Evolutionary conservation across 2,329 filamentous ascomycete genomes (phyloP).

Genomic region (Decorospora gaudefroyi): DNA sequence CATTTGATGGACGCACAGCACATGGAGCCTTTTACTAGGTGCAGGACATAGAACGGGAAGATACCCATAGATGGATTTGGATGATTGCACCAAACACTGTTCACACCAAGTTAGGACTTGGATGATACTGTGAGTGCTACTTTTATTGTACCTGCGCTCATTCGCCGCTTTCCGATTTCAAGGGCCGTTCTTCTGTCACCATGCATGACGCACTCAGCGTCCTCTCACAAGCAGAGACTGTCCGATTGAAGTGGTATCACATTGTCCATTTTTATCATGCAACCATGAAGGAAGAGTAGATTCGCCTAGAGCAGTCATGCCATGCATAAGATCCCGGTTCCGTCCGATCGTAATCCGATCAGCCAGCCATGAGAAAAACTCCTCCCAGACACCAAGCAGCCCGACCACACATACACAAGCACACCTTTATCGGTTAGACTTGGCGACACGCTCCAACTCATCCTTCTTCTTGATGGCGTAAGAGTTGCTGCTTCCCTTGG

Average conservation of each 20-base stretch:
- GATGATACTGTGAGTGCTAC: too few relatives aligned
- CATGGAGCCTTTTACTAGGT: too few relatives aligned
- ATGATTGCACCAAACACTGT: too few relatives aligned
- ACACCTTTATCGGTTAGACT: slow-evolving; percentile 95
- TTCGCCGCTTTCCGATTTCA: background rate
- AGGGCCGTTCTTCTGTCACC: background rate
- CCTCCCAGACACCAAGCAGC: slow-evolving; percentile 39
- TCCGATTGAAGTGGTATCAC: slow-evolving; percentile 19
- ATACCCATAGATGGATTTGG: slow-evolving; percentile 12
- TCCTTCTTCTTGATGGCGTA: slow-evolving; percentile 99
- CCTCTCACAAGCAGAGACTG: slow-evolving; percentile 16
- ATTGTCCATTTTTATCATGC: slow-evolving; percentile 48
- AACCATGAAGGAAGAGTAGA: slow-evolving; percentile 48
- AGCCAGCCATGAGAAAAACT: slow-evolving; percentile 42
- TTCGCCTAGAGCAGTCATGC: slow-evolving; percentile 47
- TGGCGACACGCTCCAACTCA: slow-evolving; percentile 99
- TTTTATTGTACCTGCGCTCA: background rate
- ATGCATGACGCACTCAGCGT: slow-evolving; percentile 7
- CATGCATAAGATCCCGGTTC: slow-evolving; percentile 44
- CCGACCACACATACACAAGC: slow-evolving; percentile 29
- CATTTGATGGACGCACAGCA: too few relatives aligned
- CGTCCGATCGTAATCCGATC: slow-evolving; percentile 37
- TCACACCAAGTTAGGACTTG: too few relatives aligned
- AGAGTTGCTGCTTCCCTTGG: slow-evolving; percentile 99
- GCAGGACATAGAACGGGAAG: slow-evolving; percentile 10